phyloP scores from a whole-genome alignment of 75 land plant species.

The Sequoia sempervirens region DNA sequence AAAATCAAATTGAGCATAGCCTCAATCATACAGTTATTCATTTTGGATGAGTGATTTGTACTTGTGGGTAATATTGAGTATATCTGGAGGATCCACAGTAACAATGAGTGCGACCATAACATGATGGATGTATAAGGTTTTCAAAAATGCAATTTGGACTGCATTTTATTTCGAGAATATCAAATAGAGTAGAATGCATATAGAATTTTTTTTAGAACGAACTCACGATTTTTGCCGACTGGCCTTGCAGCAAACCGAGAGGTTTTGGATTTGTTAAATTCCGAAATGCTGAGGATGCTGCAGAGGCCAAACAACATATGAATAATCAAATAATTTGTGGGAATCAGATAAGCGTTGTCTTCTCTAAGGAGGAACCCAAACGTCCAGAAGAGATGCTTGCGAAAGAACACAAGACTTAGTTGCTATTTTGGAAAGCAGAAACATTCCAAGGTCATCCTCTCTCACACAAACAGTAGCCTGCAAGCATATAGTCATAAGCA shows the following conservation, averaged over 20 bases:
- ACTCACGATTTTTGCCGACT: background rate
- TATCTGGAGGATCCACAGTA: too few species aligned
- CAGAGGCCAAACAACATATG: slow-evolving; percentile 37
- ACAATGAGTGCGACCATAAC: too few species aligned
- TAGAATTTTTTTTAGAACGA: background rate
- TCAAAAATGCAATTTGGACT: too few species aligned
- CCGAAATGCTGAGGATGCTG: slow-evolving; percentile 35
- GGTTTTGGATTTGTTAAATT: slow-evolving; percentile 48
- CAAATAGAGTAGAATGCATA: background rate
- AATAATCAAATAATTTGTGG: slow-evolving; percentile 30
- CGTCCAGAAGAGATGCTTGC: slow-evolving; percentile 38
- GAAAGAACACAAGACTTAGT: slow-evolving; percentile 9
- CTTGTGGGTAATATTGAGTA: too few species aligned
- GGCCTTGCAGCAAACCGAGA: slow-evolving; percentile 12
- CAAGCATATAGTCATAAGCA: background rate
- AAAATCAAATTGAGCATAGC: too few species aligned
- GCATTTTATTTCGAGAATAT: background rate
- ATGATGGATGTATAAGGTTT: too few species aligned
- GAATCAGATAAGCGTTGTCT: slow-evolving; percentile 42
- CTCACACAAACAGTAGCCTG: background rate
- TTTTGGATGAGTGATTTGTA: too few species aligned
- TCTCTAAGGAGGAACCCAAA: slow-evolving; percentile 43
- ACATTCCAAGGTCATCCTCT: background rate
- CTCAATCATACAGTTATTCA: too few species aligned
- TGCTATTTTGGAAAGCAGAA: background rate